phyloP scores from a whole-genome alignment of 2,329 filamentous ascomycete species.

The Aureobasidium sp. region DNA sequence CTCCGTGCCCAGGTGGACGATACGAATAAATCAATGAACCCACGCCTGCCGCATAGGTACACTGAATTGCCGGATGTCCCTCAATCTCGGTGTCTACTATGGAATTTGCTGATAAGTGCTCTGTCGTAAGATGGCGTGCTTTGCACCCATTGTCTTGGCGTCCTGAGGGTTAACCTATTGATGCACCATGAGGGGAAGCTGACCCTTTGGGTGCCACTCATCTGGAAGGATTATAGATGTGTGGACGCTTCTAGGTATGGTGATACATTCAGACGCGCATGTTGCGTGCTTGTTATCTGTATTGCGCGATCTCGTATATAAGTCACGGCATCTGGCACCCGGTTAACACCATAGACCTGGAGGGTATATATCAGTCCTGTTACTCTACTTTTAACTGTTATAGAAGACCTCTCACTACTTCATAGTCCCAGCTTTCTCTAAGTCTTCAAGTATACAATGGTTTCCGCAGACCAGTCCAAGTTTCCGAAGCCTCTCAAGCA shows the following conservation, averaged over 20 bases:
- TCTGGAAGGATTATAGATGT: not conserved
- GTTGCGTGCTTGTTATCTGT: constrained; percentile 6
- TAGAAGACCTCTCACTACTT: too few relatives aligned
- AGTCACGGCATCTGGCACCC: not conserved
- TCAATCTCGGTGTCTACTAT: not conserved
- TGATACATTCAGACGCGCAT: not conserved
- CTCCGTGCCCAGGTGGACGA: too few relatives aligned
- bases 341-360: not conserved
- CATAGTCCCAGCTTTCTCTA: not conserved
- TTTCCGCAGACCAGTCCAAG: not conserved
- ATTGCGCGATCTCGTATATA: not conserved
- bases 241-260: not conserved
- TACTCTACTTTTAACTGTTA: not conserved
- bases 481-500: not conserved
- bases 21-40: too few relatives aligned
- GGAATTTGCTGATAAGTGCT: not conserved
- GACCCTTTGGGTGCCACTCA: not conserved
- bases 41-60: too few relatives aligned
- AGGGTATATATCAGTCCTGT: not conserved
- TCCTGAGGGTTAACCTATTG: not conserved
- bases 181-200: not conserved
- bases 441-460: not conserved
- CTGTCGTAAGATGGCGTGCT: constrained; percentile 6
- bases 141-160: not conserved
- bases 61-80: too few relatives aligned